Evolutionary conservation across 106 monocot genomes (phyloP).

Genomic region (Dactylorhiza incarnata): DNA sequence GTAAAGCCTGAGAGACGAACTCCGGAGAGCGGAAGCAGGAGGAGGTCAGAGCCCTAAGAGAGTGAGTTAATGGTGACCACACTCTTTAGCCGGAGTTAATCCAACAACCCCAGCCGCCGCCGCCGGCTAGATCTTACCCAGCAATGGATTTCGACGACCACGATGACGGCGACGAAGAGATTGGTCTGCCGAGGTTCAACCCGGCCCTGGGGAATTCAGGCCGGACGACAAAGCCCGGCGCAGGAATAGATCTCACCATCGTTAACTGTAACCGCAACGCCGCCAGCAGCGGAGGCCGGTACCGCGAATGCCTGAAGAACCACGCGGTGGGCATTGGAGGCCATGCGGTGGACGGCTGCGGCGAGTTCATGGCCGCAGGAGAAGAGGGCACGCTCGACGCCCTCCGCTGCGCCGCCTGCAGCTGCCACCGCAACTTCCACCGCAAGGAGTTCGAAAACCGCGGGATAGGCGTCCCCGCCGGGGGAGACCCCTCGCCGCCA

Average conservation of each 20-base stretch:
- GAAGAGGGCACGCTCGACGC: conserved; percentile 50
- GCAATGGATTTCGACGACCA: conserved; percentile 40
- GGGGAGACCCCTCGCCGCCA: not conserved
- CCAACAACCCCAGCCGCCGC: not conserved
- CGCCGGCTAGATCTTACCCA: not conserved
- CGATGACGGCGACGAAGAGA: conserved; percentile 24
- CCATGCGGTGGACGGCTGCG: conserved; percentile 57
- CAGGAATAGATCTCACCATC: not conserved
- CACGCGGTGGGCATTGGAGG: conserved; percentile 47
- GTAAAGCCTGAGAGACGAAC: not conserved
- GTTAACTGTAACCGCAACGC: not conserved
- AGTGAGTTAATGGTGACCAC: not conserved
- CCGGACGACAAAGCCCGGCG: not conserved
- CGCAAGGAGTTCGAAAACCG: conserved; percentile 35
- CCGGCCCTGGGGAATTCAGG: not conserved
- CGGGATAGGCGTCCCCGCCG: too few species aligned
- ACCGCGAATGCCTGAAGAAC: conserved; percentile 57
- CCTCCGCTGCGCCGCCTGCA: conserved; percentile 63
- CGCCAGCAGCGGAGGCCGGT: conserved; percentile 10
- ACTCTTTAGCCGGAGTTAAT: not conserved
- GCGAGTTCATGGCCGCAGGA: conserved; percentile 58
- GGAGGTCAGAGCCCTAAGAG: not conserved
- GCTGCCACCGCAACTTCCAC: conserved; percentile 78
- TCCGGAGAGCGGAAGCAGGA: not conserved
- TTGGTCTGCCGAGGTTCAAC: conserved; percentile 1